Evolutionary conservation across 73 alveolate genomes (phyloP), one percentile per base, ranked within the genome.

Genomic region (Loxodes magnus): DNA sequence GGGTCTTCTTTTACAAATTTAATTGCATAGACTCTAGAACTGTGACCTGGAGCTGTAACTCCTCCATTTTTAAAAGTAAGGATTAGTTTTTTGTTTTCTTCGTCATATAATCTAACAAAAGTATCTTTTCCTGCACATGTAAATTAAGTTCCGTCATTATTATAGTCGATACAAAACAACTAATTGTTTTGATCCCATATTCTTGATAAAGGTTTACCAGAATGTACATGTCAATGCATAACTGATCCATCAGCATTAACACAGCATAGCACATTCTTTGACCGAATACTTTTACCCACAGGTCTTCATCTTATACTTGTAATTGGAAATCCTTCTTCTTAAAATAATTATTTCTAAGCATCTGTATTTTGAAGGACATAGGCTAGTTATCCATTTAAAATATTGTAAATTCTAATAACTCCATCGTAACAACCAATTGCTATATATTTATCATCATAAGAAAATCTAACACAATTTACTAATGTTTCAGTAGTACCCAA

Each of bases 221-320:
- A 78, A 43, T 94, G 73, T 33, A 94, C 71, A 72, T 92, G 99
- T 82, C 92, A 74, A 69, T 92, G 96, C 52, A 84, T 65, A 19
- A 92, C 79, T 54, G 79, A 64, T 10, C 99, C 99, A 59, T 85
- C 93, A 5, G 97, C 93, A 43, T 84, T 87, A 15, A 86, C 92
- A 15, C 94, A 71, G 2, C 88, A 78, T 43, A 92, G 56, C n/a
- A 90, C 92, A 49, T 85, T 85, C 56, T 82, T 80, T 0, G 96
- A 80, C 25, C 71, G 74, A 17, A 84, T 75, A 14, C 88, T 71
- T 5, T 74, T 82, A n/a, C 70, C 71, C 4, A 81, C 51, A 5
- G 96, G 96, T 37, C 96, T 62, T 93, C 96, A 85, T 56, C 82
- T 67, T 4, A 86, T 66, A 54, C 88, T 65, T 9, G 88, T 75